phyloP scores from a whole-genome alignment of 306 rosid genomes.

The Cicer arietinum region DNA sequence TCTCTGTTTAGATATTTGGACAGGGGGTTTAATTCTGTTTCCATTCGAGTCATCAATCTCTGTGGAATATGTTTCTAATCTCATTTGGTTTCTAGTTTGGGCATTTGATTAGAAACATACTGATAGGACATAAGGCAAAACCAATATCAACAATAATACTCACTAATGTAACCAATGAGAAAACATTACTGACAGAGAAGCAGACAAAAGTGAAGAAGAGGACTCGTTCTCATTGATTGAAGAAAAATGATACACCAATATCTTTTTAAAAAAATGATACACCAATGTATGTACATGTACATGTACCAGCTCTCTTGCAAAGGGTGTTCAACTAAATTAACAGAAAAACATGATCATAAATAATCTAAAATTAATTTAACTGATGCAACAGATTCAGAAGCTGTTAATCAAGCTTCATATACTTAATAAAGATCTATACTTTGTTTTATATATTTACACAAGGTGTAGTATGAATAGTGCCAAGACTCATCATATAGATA shows the following conservation, averaged over 20 bases:
- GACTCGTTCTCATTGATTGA: no score
- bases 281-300: no score
- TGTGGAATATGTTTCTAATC: neutral
- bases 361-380: neutral
- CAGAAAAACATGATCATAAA: neutral
- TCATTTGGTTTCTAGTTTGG: neutral
- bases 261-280: no score
- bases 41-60: no score
- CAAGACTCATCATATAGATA: constrained; percentile 42
- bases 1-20: no score
- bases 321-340: neutral
- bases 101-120: neutral
- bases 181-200: no score
- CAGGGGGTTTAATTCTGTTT: no score
- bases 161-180: no score
- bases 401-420: neutral
- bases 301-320: no score
- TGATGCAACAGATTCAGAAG: neutral
- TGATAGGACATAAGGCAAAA: neutral
- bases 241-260: no score
- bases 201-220: no score
- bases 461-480: constrained; percentile 10
- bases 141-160: no score
- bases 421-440: constrained; percentile 3
- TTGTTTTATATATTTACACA: constrained; percentile 7